Evolutionary conservation across 2,329 filamentous ascomycete species (phyloP).

Genomic region (Fusarium multiceps): DNA sequence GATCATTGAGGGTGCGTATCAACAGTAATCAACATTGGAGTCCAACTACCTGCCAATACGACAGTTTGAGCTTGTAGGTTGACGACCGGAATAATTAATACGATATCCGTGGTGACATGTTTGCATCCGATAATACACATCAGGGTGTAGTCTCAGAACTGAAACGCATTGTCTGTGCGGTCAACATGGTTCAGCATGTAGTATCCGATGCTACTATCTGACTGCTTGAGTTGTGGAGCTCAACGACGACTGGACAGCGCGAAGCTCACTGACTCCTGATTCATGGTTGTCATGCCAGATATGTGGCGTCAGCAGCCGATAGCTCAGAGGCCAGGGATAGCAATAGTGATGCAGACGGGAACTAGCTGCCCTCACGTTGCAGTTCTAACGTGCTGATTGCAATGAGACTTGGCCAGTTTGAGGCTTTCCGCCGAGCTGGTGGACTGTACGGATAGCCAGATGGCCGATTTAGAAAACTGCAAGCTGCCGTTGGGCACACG

Average conservation of each 20-base stretch:
- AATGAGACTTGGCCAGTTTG: conserved; percentile 46
- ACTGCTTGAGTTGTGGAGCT: conserved; percentile 44
- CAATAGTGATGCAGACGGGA: conserved; percentile 32
- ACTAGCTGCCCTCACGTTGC: conserved; percentile 31
- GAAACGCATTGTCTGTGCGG: conserved; percentile 39
- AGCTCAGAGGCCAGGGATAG: conserved; percentile 34
- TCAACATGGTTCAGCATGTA: conserved; percentile 32
- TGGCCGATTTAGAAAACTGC: conserved; percentile 43
- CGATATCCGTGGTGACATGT: conserved; percentile 16
- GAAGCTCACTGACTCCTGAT: conserved; percentile 36
- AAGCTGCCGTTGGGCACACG: conserved; percentile 44
- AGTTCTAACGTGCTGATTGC: conserved; percentile 32
- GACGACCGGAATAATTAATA: conserved; percentile 1
- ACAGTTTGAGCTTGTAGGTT: neutral
- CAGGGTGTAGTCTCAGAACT: conserved; percentile 36
- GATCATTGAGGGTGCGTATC: neutral
- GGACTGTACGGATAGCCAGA: conserved; percentile 31
- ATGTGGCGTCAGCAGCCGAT: conserved; percentile 47
- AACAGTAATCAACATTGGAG: neutral
- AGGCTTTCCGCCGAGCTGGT: conserved; percentile 47
- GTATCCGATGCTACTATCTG: conserved; percentile 33
- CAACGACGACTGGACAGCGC: conserved; percentile 28
- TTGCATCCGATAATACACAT: conserved; percentile 26
- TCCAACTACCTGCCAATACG: neutral
- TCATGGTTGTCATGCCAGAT: conserved; percentile 46